Evolutionary conservation across 208 protist genomes (phyloP).

Genomic region (Leishmania martiniquensis): DNA sequence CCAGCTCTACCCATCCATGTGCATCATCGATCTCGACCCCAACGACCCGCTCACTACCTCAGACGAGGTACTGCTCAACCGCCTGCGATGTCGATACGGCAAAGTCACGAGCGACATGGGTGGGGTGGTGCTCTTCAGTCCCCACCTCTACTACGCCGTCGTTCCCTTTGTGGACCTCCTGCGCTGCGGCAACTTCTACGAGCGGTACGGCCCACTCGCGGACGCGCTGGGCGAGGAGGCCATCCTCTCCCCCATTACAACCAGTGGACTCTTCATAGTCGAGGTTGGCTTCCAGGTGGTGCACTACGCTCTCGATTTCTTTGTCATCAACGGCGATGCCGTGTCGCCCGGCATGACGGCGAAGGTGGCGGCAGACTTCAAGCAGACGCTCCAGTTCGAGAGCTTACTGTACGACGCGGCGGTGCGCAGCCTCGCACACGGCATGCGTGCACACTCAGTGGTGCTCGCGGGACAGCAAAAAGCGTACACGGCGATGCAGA

Average conservation of each 20-base stretch:
- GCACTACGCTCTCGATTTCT: conserved; percentile 89
- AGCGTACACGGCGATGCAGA: conserved; percentile 49
- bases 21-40: conserved; percentile 79
- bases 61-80: conserved; percentile 71
- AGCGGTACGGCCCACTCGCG: conserved; percentile 17
- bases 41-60: conserved; percentile 47
- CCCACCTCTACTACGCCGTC: conserved; percentile 73
- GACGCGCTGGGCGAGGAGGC: conserved; percentile 29
- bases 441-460: conserved; percentile 31
- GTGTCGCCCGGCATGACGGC: conserved; percentile 56
- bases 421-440: conserved; percentile 51
- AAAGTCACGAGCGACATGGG: conserved; percentile 63
- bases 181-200: conserved; percentile 21
- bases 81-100: conserved; percentile 84
- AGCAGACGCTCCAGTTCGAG: conserved; percentile 74
- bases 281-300: conserved; percentile 89
- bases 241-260: conserved; percentile 39
- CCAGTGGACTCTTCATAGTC: conserved; percentile 73
- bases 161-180: conserved; percentile 62
- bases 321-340: conserved; percentile 68
- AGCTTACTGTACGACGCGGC: conserved; percentile 81
- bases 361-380: conserved; percentile 69
- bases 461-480: conserved; percentile 48
- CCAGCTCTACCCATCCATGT: conserved; percentile 59
- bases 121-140: conserved; percentile 52